Conservation (phyloP, 2,329 filamentous ascomycete species). For the Mycogone perniciosa region DNA sequence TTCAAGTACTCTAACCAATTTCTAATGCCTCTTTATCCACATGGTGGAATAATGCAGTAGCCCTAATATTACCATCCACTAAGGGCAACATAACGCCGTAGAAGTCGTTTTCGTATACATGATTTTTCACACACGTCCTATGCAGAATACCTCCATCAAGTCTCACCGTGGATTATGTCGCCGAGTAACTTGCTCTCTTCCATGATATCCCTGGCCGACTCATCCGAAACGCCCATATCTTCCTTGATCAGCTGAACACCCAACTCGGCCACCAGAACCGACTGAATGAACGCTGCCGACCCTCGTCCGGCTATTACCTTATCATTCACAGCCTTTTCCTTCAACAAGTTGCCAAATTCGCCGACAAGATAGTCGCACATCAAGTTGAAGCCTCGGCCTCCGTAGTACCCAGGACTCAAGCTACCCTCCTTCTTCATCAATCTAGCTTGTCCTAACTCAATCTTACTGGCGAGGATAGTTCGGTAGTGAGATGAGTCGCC, state of each 20-base stretch:
- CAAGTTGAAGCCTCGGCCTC: constrained; percentile 61
- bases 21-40: too few species aligned
- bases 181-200: constrained; percentile 62
- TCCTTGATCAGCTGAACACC: constrained; percentile 49
- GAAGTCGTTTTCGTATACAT: too few species aligned
- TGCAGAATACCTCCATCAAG: constrained; percentile 14
- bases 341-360: constrained; percentile 53
- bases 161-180: constrained; percentile 59
- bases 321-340: constrained; percentile 57
- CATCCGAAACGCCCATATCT: constrained; percentile 42
- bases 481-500: constrained; percentile 57
- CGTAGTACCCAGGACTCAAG: constrained; percentile 76
- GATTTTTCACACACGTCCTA: too few species aligned
- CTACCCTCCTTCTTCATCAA: constrained; percentile 53
- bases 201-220: constrained; percentile 49
- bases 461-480: constrained; percentile 45
- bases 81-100: too few species aligned
- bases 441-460: constrained; percentile 52
- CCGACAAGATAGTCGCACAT: constrained; percentile 66
- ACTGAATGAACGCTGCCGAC: constrained; percentile 62
- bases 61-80: too few species aligned
- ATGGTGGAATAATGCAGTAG: too few species aligned
- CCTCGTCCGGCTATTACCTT: constrained; percentile 60
- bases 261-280: constrained; percentile 70
- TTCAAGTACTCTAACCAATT: too few species aligned